phyloP scores from a whole-genome alignment of 83 land plant species.

The Isoetes engelmannii region DNA sequence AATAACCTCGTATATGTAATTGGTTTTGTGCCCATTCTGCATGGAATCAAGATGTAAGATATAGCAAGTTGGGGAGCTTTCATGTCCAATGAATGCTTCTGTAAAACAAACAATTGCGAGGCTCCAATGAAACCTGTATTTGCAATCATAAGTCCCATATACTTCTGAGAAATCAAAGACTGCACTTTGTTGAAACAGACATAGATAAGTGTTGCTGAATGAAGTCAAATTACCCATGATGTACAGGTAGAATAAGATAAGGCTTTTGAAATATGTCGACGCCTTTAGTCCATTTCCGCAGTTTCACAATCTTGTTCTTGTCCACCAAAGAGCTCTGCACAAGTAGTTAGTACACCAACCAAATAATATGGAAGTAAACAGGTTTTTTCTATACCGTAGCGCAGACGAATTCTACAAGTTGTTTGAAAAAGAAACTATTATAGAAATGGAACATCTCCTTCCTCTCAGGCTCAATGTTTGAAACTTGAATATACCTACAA shows the following conservation, averaged over 20 bases:
- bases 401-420: conserved; percentile 11
- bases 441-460: conserved; percentile 31
- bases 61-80: conserved; percentile 34
- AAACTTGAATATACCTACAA: conserved; percentile 31
- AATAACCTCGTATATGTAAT: background rate
- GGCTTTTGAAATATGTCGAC: conserved; percentile 62
- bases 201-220: background rate
- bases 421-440: conserved; percentile 43
- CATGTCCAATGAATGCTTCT: conserved; percentile 33
- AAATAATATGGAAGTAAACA: conserved; percentile 5
- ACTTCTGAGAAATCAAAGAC: background rate
- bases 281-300: conserved; percentile 83
- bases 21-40: conserved; percentile 27
- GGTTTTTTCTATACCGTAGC: background rate
- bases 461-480: conserved; percentile 19
- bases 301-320: conserved; percentile 33
- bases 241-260: conserved; percentile 59
- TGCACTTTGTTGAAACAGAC: background rate
- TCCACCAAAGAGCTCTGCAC: conserved; percentile 27
- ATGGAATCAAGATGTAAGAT: conserved; percentile 76
- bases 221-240: conserved; percentile 45
- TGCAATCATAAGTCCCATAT: conserved; percentile 14
- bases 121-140: conserved; percentile 57
- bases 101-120: conserved; percentile 65
- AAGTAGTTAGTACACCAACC: background rate